phyloP scores from a whole-genome alignment of 1,139 yeast genomes.

The Saccharomycopsis phalli region DNA sequence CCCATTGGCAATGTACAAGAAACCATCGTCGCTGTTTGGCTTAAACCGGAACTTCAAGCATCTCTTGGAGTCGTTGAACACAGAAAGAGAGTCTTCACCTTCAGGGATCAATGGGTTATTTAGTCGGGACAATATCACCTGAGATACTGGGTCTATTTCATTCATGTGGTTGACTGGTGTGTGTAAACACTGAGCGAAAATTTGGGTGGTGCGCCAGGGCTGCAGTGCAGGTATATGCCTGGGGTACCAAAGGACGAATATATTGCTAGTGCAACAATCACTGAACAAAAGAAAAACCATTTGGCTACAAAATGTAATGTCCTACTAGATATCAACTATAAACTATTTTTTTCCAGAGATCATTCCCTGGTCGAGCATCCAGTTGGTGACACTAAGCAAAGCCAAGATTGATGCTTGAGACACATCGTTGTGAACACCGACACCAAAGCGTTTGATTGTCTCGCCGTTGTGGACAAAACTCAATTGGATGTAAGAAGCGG shows the following conservation, averaged over 20 bases:
- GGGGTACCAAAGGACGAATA: too few relatives aligned
- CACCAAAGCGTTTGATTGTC: slow-evolving; percentile 70
- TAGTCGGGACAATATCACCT: slow-evolving; percentile 31
- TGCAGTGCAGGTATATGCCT: too few relatives aligned
- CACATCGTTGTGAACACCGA: slow-evolving; percentile 88
- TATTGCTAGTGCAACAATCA: too few relatives aligned
- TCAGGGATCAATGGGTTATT: slow-evolving; percentile 29
- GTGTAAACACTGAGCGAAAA: too few relatives aligned
- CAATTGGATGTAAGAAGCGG: slow-evolving; percentile 80
- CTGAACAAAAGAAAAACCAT: too few relatives aligned
- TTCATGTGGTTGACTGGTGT: slow-evolving; percentile 7
- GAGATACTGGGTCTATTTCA: slow-evolving; percentile 32
- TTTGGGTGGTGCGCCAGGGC: too few relatives aligned
- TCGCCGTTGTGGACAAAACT: slow-evolving; percentile 36
- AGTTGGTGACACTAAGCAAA: slow-evolving; percentile 63
- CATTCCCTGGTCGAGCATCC: slow-evolving; percentile 25
- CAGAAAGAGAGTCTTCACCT: slow-evolving; percentile 26
- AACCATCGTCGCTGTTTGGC: slow-evolving; percentile 32
- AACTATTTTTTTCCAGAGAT: neutral
- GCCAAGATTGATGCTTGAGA: slow-evolving; percentile 84
- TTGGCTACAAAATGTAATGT: too few relatives aligned
- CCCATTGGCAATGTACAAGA: slow-evolving; percentile 32
- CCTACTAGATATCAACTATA: too few relatives aligned
- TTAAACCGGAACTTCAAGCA: slow-evolving; percentile 34
- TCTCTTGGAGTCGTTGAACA: slow-evolving; percentile 27